Conservation (phyloP, 2,329 filamentous ascomycete species). For the Chaetoscypha palmicola region DNA sequence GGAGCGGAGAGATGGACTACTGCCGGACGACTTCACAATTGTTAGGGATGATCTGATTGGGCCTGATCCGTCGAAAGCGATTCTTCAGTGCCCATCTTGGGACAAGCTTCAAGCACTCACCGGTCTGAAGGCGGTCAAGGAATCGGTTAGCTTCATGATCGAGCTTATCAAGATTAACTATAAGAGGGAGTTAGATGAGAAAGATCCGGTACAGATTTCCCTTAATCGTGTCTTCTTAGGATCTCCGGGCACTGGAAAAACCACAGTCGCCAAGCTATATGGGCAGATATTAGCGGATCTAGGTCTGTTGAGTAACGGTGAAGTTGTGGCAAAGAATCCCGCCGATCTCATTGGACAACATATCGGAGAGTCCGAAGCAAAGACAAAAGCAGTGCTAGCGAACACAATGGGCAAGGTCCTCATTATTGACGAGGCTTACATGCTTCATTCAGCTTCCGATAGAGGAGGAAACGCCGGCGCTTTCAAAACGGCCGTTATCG, state of each 20-base stretch:
- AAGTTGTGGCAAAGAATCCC: slow-evolving; percentile 51
- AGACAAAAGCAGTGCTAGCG: slow-evolving; percentile 63
- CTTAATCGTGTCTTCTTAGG: slow-evolving; percentile 66
- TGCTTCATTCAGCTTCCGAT: slow-evolving; percentile 42
- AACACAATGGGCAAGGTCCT: slow-evolving; percentile 63
- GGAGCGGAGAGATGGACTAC: slow-evolving; percentile 11
- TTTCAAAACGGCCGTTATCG: slow-evolving; percentile 59
- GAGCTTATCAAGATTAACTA: slow-evolving; percentile 49
- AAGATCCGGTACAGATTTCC: slow-evolving; percentile 51
- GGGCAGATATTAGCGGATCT: slow-evolving; percentile 57
- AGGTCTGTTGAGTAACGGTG: slow-evolving; percentile 46
- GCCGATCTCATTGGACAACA: slow-evolving; percentile 60
- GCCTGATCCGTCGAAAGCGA: slow-evolving; percentile 48
- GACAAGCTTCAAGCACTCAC: slow-evolving; percentile 47
- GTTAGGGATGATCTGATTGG: slow-evolving; percentile 64
- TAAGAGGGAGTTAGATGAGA: slow-evolving; percentile 53
- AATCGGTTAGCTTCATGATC: slow-evolving; percentile 35
- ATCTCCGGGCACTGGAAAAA: slow-evolving; percentile 68
- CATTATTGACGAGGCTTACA: slow-evolving; percentile 72
- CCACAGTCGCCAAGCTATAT: slow-evolving; percentile 66
- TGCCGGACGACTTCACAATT: slow-evolving; percentile 50
- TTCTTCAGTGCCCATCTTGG: slow-evolving; percentile 50
- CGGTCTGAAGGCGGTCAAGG: slow-evolving; percentile 49
- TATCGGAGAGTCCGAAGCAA: slow-evolving; percentile 59
- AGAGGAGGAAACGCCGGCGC: slow-evolving; percentile 35